Base-by-base conservation (phyloP, 176 grass and related monocot genomes). In the Lolium rigidum region DNA sequence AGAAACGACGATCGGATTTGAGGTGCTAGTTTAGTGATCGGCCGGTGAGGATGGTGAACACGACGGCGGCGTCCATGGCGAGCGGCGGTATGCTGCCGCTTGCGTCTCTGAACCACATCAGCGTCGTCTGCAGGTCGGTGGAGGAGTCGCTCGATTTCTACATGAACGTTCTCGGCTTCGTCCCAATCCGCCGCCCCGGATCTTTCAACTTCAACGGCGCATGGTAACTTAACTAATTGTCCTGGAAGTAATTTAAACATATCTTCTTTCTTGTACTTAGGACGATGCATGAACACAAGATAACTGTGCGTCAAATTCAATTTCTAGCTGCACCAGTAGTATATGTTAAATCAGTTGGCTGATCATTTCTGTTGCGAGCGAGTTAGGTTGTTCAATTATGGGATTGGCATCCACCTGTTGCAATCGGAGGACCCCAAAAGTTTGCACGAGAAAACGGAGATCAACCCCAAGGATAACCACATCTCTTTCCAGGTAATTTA, bases 381-480 rank as follows among this genome's bases (percentile, higher is more conserved):
- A 55, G 63, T 35, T 66, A 95, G 95, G 95, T 49, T 98, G 68
- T 98, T 93, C 50, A 98, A 98, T 61, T 98, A 98, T 22, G 95
- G 95, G 11, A 92, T 98, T 8, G 95, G 95, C 37, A 90, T 98
- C 90, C 95, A 98, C 83, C 71, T 98, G 78, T 74, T 98, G 38
- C 93, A 95, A 74, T 82, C 93, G 0, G 85, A 90, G 47, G 86
- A 95, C 31, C 93, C 81, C 0, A 74, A 70, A 54, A 95, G 88
- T 31, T 58, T 98, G 15, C 83, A 93, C 1, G 87, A 81, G 51
- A 95, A 98, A 68, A 75, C 57, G 64, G 93, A 92, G 87, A 98
- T 98, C 60, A 98, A 98, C 65, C 95, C 95, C 17, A 98, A 98
- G 71, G 93, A 93, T 60, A 95, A 95, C 59, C 95, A 98, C 66